phyloP scores from a whole-genome alignment of 305 asterid genomes.

The Fraxinus baroniana region DNA sequence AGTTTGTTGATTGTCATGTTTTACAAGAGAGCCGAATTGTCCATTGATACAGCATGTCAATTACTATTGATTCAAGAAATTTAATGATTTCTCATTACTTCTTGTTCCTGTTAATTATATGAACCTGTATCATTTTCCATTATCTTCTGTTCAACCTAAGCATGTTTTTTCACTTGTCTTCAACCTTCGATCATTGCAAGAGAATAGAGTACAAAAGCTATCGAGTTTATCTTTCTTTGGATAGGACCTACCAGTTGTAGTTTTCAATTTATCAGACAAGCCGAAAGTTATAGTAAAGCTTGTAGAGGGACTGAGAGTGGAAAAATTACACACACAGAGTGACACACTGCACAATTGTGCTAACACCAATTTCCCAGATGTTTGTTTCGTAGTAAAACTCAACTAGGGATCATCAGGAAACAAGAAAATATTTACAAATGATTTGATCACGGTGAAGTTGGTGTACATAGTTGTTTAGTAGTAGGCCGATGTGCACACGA shows the following conservation, averaged over 20 bases:
- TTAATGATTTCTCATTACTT: neutral
- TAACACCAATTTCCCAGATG: neutral
- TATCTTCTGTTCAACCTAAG: neutral
- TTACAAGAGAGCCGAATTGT: neutral
- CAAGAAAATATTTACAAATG: constrained; percentile 39
- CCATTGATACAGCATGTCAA: neutral
- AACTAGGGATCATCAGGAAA: constrained; percentile 29
- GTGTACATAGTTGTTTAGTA: constrained; percentile 19
- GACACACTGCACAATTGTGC: neutral
- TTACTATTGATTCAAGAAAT: neutral
- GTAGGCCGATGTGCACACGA: neutral
- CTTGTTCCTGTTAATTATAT: neutral
- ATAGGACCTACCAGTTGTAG: neutral
- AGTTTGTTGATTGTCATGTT: neutral
- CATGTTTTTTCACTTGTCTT: neutral
- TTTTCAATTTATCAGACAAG: neutral
- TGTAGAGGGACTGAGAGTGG: neutral
- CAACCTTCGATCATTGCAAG: neutral
- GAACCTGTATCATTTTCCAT: neutral
- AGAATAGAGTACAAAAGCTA: neutral
- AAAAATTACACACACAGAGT: neutral
- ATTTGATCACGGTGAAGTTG: constrained; percentile 30
- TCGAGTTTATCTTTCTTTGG: neutral
- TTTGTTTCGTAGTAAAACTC: constrained; percentile 26
- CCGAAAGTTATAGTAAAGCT: neutral